These are phyloP conservation scores for Prunus padus DNA, from an alignment of 306 rosid species.

Conservation along the genomic window DNA sequence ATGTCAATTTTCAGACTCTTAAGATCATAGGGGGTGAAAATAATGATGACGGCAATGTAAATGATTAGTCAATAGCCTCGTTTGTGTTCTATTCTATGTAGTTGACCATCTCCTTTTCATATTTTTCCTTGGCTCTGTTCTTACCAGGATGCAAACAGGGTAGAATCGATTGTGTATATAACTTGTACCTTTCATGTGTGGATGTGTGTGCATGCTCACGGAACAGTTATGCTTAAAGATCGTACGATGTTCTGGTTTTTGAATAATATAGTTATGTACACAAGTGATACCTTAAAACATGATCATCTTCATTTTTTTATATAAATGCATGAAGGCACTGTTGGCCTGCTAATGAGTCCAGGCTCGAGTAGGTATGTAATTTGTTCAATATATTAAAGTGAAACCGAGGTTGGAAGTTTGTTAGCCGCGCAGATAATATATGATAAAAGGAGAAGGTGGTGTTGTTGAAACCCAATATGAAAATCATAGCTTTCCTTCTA, in stretches of 20 bases:
- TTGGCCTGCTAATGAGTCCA: not conserved
- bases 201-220: not conserved
- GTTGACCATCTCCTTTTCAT: not conserved
- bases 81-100: not conserved
- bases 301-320: not conserved
- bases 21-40: not conserved
- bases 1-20: not conserved
- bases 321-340: not conserved
- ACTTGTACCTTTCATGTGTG: not conserved
- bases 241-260: not conserved
- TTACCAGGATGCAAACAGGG: not conserved
- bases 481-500: not conserved
- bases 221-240: not conserved
- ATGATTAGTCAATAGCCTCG: not conserved
- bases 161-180: not conserved
- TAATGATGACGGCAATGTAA: not conserved
- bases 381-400: not conserved
- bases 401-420: not conserved
- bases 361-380: not conserved
- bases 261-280: not conserved
- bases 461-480: conserved; percentile 3
- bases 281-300: too few species aligned
- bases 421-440: not conserved
- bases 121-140: not conserved
- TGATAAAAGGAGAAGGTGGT: not conserved